Evolutionary conservation across 2,329 filamentous ascomycete species (phyloP), one percentile per base, ranked within the genome.

Genomic region (Pestalotiopsis fici): DNA sequence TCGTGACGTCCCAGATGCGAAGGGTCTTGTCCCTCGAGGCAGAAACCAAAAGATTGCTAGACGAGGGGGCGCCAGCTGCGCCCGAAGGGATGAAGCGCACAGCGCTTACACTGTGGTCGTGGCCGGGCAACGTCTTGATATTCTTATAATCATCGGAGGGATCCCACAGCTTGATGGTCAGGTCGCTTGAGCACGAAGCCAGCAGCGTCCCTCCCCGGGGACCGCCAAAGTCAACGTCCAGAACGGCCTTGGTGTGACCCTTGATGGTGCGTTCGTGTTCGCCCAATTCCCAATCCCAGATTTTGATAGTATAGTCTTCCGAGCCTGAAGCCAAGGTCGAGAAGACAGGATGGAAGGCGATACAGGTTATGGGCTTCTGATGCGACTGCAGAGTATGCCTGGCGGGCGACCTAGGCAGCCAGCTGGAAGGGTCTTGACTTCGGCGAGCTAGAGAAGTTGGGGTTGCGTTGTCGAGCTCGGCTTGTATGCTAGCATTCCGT

Each of bases 111-210:
- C 91, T 96, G 78, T 98, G 95, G 74, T 98, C 95, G 79, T 98
- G 95, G 5, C 95, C 95, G 0, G 93, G 92, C 23, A 98, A 84
- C 1, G 95, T 98, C 64, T 94, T 88, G 66, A 97, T 97, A 76
- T 97, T 98, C 79, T 97, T 97, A 83, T 98, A 98, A 68, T 96
- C 93, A 77, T 97, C 92, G 56, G 90, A 88, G 1, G 95, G 95
- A 72, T 98, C 94, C 95, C 95, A 98, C 27, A 98, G 84, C 79
- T 97, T 97, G 81, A 98, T 97, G 2, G 94, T 97, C 57, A 98
- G 82, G 78, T 98, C 95, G 61, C 91, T 94, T 60, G 91, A 94
- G 83, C 94, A 97, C 7, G 92, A 95, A 4, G 91, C 93, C 70
- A 97, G 86, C 27, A 97, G 84, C 3, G 91, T 93, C 37, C 90